Percentiles rank a stretch among this genome's conserved stretches.
Evolutionary conservation across 1,284 basidiomycete species (phyloP).

Genomic region (Malassezia vespertilionis): DNA sequence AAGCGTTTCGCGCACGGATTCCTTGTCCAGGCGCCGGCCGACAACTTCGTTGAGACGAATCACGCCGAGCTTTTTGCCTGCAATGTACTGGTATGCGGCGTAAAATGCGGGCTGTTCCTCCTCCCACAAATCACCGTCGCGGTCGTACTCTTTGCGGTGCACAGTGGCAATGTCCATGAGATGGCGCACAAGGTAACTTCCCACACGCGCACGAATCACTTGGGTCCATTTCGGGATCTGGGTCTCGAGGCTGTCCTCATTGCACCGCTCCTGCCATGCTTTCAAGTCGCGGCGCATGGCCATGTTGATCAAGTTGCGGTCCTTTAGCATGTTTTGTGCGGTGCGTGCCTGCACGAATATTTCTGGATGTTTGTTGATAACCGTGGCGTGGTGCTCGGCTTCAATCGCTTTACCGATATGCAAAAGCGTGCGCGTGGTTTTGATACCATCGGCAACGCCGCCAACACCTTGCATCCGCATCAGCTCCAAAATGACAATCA

Average conservation of each 20-base stretch:
- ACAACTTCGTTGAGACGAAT: slow-evolving; percentile 77
- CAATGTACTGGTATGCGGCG: slow-evolving; percentile 83
- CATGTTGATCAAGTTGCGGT: slow-evolving; percentile 28
- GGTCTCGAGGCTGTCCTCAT: slow-evolving; percentile 50
- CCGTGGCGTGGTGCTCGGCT: slow-evolving; percentile 52
- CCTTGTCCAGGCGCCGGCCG: slow-evolving; percentile 65
- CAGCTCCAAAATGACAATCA: slow-evolving; percentile 79
- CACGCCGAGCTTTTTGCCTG: slow-evolving; percentile 80
- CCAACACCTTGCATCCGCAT: slow-evolving; percentile 72
- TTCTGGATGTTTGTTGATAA: slow-evolving; percentile 29
- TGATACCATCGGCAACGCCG: slow-evolving; percentile 74
- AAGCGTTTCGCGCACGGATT: slow-evolving; percentile 63
- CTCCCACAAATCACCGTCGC: slow-evolving; percentile 37
- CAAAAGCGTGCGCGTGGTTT: slow-evolving; percentile 73
- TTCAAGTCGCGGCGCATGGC: slow-evolving; percentile 32
- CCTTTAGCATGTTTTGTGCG: slow-evolving; percentile 23
- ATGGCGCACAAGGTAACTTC: slow-evolving; percentile 69
- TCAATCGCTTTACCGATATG: slow-evolving; percentile 74
- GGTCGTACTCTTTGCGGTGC: slow-evolving; percentile 51
- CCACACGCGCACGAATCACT: slow-evolving; percentile 61
- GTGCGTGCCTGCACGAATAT: slow-evolving; percentile 30
- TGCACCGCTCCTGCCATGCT: slow-evolving; percentile 52
- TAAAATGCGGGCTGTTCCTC: slow-evolving; percentile 85
- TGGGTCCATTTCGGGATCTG: slow-evolving; percentile 70
- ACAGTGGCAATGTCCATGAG: slow-evolving; percentile 75